phyloP scores from a whole-genome alignment of 768 basidiomycete genomes.

The Tephrocybe sp. region DNA sequence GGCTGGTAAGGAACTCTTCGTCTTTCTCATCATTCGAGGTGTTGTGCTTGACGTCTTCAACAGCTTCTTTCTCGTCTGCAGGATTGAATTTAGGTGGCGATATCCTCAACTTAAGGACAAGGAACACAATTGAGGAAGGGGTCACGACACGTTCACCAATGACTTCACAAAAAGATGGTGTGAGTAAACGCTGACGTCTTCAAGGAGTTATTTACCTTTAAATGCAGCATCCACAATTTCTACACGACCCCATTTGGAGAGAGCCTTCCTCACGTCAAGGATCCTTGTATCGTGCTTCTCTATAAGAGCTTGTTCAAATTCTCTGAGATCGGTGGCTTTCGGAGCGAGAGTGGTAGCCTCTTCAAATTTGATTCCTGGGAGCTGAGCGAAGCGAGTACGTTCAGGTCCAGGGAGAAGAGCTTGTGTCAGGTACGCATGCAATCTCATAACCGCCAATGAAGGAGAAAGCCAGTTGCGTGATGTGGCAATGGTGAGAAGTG shows the following conservation, averaged over 20 bases:
- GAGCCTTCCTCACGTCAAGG: slow-evolving; percentile 57
- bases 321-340: slow-evolving; percentile 40
- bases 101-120: slow-evolving; percentile 81
- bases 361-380: slow-evolving; percentile 65
- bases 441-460: slow-evolving; percentile 72
- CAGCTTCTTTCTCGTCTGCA: slow-evolving; percentile 36
- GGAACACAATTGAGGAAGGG: slow-evolving; percentile 83
- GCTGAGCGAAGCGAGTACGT: slow-evolving; percentile 57
- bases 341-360: slow-evolving; percentile 40
- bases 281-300: slow-evolving; percentile 48
- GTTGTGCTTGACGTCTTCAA: slow-evolving; percentile 47
- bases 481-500: slow-evolving; percentile 77
- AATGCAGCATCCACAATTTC: slow-evolving; percentile 83
- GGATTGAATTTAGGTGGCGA: slow-evolving; percentile 45
- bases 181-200: background rate
- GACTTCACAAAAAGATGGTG: slow-evolving; percentile 43
- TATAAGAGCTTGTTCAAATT: slow-evolving; percentile 48
- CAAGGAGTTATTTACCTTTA: slow-evolving; percentile 56
- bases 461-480: slow-evolving; percentile 89
- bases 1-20: slow-evolving; percentile 63
- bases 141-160: slow-evolving; percentile 88
- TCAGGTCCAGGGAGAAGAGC: slow-evolving; percentile 66
- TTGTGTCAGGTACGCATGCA: slow-evolving; percentile 83
- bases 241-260: slow-evolving; percentile 68
- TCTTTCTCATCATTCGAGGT: slow-evolving; percentile 60